These are phyloP conservation scores for Prunella vulgaris DNA, from an alignment of 257 asterid genomes.

Conservation along the genomic window DNA sequence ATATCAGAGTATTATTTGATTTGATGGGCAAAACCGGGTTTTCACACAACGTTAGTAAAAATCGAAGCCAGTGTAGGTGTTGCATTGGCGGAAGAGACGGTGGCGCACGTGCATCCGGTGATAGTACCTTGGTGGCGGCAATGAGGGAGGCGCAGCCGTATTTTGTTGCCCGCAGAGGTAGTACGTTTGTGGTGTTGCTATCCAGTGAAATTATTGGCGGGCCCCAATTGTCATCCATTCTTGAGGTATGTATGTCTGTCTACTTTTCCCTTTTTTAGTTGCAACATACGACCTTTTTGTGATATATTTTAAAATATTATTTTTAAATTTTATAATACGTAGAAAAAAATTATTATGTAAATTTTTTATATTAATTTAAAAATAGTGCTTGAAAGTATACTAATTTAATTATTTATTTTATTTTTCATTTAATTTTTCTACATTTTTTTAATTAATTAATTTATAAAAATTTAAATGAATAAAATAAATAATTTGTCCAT, in stretches of 20 bases:
- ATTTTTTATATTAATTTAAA: too few species aligned
- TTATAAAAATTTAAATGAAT: too few species aligned
- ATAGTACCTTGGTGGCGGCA: conserved; percentile 36
- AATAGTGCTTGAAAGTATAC: too few species aligned
- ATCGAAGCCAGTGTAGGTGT: background rate
- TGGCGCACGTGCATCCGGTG: conserved; percentile 7
- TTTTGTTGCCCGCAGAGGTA: conserved; percentile 40
- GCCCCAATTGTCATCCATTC: conserved; percentile 37
- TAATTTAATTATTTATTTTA: too few species aligned
- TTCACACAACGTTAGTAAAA: background rate
- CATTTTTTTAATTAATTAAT: too few species aligned
- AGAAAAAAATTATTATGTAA: too few species aligned
- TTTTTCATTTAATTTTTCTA: too few species aligned
- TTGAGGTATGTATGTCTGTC: conserved; percentile 44
- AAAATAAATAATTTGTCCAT: too few species aligned
- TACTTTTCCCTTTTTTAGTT: background rate
- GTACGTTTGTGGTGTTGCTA: conserved; percentile 50
- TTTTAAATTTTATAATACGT: too few species aligned
- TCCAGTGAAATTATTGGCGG: conserved; percentile 41
- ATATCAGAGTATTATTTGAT: background rate
- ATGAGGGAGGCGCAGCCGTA: conserved; percentile 63
- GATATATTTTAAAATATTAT: too few species aligned
- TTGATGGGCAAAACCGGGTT: background rate
- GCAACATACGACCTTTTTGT: too few species aligned
- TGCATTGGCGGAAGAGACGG: conserved; percentile 5